Evolutionary conservation across 805 yeast species (phyloP), one percentile per base, ranked within the genome.

Genomic region (Cyberlindnera xishuangbannaensis): DNA sequence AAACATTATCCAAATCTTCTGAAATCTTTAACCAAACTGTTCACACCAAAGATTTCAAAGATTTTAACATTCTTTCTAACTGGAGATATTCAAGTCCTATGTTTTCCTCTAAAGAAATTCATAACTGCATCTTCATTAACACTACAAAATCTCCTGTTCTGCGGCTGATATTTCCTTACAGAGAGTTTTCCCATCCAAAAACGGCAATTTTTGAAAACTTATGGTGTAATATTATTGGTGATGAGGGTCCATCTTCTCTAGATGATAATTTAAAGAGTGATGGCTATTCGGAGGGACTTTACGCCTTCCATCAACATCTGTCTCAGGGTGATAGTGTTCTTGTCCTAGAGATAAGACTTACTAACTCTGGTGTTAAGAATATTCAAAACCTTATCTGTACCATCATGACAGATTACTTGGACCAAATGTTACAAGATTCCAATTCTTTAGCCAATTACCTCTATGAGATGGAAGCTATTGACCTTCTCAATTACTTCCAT

Each of bases 151-250:
- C 57, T 2, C 61, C 72, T 0, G 41, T 52, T 1, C 17, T 73
- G 4, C 59, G 83, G 36, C 31, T 78, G 4, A 32, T 64, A 14
- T 78, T 74, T 51, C 78, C 76, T 1, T 39, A 64, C 2, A 18
- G 30, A 4, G 37, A 25, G 12, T 15, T 29, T 1, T 4, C 27
- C 1, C 15, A 29, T 10, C 20, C 30, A 8, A 20, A 18, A 6
- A 18, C 27, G 1, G 19, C 27, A 6, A 22, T 65, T 8, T 64
- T 59, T 28, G 55, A 60, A 19, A 53, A 54, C 9, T 51, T 67
- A 4, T 76, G 85, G 79, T 65, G 75, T 34, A 70, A 71, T 29
- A 33, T 80, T 0, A 55, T 79, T 31, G 90, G 90, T 1, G 78
- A 76, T 51, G 90, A 82, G 55, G 56, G 75, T 5, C 36, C 43